Percentiles rank a stretch among this genome's conserved stretches.
Conservation (phyloP, 1,284 basidiomycete species). For the Wolfiporia cocos region DNA sequence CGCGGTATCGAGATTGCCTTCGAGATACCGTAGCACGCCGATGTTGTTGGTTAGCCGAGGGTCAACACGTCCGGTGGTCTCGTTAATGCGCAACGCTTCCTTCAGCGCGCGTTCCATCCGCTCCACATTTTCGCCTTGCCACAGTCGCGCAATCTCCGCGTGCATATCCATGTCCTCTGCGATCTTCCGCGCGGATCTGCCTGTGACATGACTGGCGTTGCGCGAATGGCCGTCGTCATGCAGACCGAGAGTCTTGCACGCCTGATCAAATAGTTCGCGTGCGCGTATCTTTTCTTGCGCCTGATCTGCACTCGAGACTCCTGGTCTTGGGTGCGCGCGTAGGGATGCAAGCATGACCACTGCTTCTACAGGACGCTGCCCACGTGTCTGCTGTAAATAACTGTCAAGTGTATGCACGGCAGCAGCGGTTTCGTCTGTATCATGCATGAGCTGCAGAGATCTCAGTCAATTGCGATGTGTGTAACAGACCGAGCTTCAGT, state of each 20-base stretch:
- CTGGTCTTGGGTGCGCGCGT: constrained; percentile 72
- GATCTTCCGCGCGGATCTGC: constrained; percentile 46
- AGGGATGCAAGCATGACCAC: constrained; percentile 87
- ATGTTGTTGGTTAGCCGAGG: constrained; percentile 81
- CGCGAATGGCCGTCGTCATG: constrained; percentile 40
- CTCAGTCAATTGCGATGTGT: too few relatives aligned
- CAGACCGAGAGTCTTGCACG: constrained; percentile 58
- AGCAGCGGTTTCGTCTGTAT: constrained; percentile 65
- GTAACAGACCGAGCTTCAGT: constrained; percentile 64
- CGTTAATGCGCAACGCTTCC: constrained; percentile 63
- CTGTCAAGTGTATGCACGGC: constrained; percentile 87
- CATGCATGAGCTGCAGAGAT: too few relatives aligned
- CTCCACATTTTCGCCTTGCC: constrained; percentile 77
- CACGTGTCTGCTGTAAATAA: constrained; percentile 54
- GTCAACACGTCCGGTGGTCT: constrained; percentile 42
- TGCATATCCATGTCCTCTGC: constrained; percentile 80
- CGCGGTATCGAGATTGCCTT: constrained; percentile 55
- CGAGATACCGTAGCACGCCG: constrained; percentile 71
- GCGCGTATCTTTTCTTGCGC: constrained; percentile 69
- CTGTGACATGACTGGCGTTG: constrained; percentile 31
- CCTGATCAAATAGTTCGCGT: constrained; percentile 76
- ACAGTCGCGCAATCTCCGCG: constrained; percentile 80
- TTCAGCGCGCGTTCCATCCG: constrained; percentile 68
- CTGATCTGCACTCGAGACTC: constrained; percentile 69
- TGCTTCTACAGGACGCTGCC: constrained; percentile 71